Percentiles rank a stretch among this genome's conserved stretches.
Conservation (phyloP, 768 basidiomycete species). For the Lyophyllum shimeji region DNA sequence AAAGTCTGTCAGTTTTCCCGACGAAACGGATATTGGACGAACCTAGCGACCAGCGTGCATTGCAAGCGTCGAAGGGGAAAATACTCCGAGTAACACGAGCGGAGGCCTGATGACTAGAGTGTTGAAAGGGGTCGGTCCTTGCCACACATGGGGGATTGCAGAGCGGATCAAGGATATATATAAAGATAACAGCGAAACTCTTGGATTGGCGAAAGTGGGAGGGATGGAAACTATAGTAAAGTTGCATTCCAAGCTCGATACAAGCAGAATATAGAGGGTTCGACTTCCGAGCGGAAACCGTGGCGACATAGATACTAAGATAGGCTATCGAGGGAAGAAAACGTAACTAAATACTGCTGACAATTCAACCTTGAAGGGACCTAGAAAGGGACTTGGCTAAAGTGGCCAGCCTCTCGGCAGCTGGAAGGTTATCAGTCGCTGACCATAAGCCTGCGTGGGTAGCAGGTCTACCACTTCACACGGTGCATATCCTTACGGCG, state of each 20-base stretch:
- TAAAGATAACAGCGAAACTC: background rate
- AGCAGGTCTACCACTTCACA: background rate
- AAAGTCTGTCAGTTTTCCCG: background rate
- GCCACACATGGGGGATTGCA: background rate
- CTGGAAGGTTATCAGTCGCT: no score
- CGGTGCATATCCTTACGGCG: background rate
- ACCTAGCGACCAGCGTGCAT: background rate
- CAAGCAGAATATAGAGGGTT: no score
- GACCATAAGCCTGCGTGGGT: no score
- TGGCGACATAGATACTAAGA: no score
- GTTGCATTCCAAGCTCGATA: no score
- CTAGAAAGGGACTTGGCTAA: no score
- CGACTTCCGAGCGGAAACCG: no score
- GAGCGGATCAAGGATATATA: background rate
- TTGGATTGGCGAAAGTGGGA: background rate
- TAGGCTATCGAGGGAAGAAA: no score
- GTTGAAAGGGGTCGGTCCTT: background rate
- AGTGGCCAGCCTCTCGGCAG: no score
- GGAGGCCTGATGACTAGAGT: background rate
- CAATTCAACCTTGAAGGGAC: no score
- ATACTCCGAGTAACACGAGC: background rate
- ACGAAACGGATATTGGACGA: background rate
- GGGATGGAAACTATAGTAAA: background rate
- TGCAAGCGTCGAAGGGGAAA: background rate
- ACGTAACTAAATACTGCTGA: no score